phyloP scores from a whole-genome alignment of 768 basidiomycete species.

The Auricularia sp. region DNA sequence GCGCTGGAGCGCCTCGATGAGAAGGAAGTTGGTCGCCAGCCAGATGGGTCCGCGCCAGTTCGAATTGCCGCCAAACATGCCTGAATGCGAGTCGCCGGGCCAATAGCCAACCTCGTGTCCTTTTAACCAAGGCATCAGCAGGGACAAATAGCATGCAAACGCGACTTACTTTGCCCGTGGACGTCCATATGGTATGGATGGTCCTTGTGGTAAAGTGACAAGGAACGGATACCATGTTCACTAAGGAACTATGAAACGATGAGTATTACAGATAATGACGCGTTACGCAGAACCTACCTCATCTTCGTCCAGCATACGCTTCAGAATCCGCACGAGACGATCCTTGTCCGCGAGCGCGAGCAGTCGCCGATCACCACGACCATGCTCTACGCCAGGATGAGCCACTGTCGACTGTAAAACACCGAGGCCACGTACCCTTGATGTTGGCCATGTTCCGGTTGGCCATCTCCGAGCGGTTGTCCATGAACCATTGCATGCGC shows the following conservation, averaged over 20 bases:
- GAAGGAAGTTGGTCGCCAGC: conserved; percentile 92
- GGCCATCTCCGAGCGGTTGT: conserved; percentile 82
- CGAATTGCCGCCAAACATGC: conserved; percentile 99
- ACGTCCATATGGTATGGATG: conserved; percentile 94
- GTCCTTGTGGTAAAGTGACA: conserved; percentile 85
- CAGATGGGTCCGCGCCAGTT: conserved; percentile 93
- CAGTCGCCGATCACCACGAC: conserved; percentile 77
- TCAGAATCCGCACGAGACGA: conserved; percentile 72
- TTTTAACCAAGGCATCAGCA: not conserved
- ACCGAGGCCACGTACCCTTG: conserved; percentile 43
- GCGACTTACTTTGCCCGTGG: conserved; percentile 54
- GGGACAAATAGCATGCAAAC: no score
- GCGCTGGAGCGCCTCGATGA: conserved; percentile 92
- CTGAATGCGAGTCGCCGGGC: conserved; percentile 94
- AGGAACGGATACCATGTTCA: conserved; percentile 91
- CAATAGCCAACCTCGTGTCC: conserved; percentile 86
- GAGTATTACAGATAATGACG: no score
- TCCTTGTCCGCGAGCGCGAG: conserved; percentile 90
- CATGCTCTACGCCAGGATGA: conserved; percentile 32
- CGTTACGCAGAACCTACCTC: conserved; percentile 29
- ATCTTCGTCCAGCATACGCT: conserved; percentile 95
- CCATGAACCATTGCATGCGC: conserved; percentile 96
- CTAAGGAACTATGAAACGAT: conserved; percentile 53
- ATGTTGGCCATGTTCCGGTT: conserved; percentile 94
- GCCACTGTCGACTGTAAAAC: not conserved